phyloP scores from a whole-genome alignment of 140 eudicot species.

The Flaveria floridana region DNA sequence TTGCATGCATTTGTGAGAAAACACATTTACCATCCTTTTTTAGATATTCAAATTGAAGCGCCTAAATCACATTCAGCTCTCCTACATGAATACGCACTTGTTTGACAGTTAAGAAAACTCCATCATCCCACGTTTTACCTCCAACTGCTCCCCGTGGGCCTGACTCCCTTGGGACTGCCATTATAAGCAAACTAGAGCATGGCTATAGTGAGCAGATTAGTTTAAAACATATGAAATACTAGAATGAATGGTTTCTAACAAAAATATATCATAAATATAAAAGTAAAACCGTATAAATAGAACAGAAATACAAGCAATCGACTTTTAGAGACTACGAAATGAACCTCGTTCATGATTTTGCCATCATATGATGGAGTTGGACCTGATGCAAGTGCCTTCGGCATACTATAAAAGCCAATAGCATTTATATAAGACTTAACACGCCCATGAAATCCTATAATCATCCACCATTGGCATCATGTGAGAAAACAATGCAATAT shows the following conservation, averaged over 20 bases:
- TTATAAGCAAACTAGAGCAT: not conserved
- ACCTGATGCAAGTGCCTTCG: not conserved
- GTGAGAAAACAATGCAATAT: not conserved
- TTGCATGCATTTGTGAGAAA: slow-evolving; percentile 32
- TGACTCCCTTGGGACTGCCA: slow-evolving; percentile 15
- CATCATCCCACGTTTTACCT: slow-evolving; percentile 46
- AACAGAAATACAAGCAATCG: not conserved
- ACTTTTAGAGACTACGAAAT: not conserved
- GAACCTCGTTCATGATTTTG: not conserved
- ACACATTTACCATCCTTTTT: slow-evolving; percentile 20
- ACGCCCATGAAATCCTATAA: slow-evolving; percentile 12
- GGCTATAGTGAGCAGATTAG: not conserved
- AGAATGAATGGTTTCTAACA: too few species aligned
- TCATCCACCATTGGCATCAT: not conserved
- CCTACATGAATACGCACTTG: slow-evolving; percentile 21
- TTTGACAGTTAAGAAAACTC: slow-evolving; percentile 31
- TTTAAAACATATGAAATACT: too few species aligned
- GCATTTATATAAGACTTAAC: not conserved
- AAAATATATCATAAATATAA: too few species aligned
- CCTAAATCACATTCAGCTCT: slow-evolving; percentile 15
- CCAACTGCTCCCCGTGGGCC: slow-evolving; percentile 22
- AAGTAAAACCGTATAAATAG: not conserved
- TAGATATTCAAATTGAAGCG: slow-evolving; percentile 26
- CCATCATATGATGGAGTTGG: not conserved
- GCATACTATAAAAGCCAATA: not conserved